These are phyloP conservation scores for Trypanosoma avium DNA, from an alignment of 208 protist species.

Conservation along the genomic window DNA sequence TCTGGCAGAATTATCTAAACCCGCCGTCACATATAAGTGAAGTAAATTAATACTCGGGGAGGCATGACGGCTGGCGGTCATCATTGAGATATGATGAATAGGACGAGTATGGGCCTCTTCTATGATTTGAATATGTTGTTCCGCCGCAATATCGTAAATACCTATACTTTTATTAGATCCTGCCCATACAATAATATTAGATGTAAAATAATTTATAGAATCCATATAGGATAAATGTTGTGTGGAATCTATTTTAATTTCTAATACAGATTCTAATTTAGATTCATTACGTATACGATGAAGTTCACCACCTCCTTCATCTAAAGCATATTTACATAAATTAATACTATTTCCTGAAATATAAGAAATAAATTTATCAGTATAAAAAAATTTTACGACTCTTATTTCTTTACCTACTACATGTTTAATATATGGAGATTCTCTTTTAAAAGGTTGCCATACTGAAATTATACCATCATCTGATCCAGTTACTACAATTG, in stretches of 20 bases:
- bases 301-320: conserved; percentile 23
- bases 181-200: conserved; percentile 61
- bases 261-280: conserved; percentile 18
- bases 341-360: conserved; percentile 36
- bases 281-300: conserved; percentile 33
- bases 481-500: conserved; percentile 50
- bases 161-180: conserved; percentile 70
- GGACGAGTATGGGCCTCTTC: conserved; percentile 56
- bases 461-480: conserved; percentile 55
- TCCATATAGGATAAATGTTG: conserved; percentile 61
- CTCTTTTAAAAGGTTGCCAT: conserved; percentile 43
- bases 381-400: conserved; percentile 71
- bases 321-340: conserved; percentile 36
- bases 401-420: conserved; percentile 30
- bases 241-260: conserved; percentile 29
- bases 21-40: conserved; percentile 72
- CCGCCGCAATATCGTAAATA: conserved; percentile 58
- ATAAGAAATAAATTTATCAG: conserved; percentile 75
- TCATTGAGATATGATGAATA: conserved; percentile 66
- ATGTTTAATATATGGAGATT: conserved; percentile 26
- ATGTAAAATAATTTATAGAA: conserved; percentile 77
- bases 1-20: conserved; percentile 61
- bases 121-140: conserved; percentile 36
- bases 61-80: conserved; percentile 50
- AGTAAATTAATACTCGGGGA: conserved; percentile 17